A percentile compares a stretch with the other conserved stretches of the same genome.
Conservation (phyloP, 2,329 filamentous ascomycete genomes). For the Escovopsis weberi region DNA sequence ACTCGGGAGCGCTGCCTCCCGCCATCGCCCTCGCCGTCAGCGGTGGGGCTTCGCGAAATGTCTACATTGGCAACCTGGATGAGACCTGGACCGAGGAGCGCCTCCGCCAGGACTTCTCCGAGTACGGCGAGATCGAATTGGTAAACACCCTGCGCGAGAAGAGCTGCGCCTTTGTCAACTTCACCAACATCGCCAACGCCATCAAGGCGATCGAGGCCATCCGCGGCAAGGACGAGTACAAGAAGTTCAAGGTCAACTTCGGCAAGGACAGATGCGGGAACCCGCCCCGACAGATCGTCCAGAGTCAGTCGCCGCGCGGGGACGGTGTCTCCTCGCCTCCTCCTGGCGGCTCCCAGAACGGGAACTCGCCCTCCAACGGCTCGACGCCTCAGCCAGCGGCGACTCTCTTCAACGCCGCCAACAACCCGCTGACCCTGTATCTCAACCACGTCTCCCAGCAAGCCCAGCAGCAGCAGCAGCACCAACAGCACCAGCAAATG, state of each 20-base stretch:
- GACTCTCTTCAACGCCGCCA: conserved; percentile 64
- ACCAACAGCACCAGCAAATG: conserved; percentile 58
- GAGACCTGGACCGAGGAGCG: conserved; percentile 96
- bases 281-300: conserved; percentile 72
- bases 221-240: conserved; percentile 89
- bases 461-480: conserved; percentile 58
- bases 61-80: conserved; percentile 95
- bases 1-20: conserved; percentile 88
- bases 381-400: conserved; percentile 50
- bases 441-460: conserved; percentile 68
- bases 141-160: conserved; percentile 96
- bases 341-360: conserved; percentile 45
- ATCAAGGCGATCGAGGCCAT: conserved; percentile 99
- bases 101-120: conserved; percentile 87
- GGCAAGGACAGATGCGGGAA: conserved; percentile 98
- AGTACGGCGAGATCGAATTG: conserved; percentile 94
- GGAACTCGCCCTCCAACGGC: conserved; percentile 39
- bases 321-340: conserved; percentile 45
- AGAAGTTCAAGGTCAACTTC: conserved; percentile 98
- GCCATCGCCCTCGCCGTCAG: conserved; percentile 93
- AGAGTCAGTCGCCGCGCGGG: conserved; percentile 51
- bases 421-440: conserved; percentile 88
- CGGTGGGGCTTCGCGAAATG: conserved; percentile 92
- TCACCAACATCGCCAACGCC: conserved; percentile 98
- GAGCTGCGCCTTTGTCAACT: conserved; percentile 98